Conservation (phyloP, 2,329 filamentous ascomycete genomes). For the Beauveria sp. region DNA sequence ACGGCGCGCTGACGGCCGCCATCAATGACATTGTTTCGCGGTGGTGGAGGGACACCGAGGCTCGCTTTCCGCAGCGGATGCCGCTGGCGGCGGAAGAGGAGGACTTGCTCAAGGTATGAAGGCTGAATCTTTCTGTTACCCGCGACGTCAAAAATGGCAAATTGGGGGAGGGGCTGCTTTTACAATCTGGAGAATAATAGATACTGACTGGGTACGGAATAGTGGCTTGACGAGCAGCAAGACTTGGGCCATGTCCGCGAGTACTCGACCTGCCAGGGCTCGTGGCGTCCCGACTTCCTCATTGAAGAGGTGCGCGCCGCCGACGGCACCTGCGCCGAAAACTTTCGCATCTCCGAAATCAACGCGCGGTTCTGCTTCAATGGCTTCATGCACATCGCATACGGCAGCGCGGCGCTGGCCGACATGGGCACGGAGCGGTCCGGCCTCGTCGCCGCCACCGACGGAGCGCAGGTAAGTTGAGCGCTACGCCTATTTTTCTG, state of each 20-base stretch:
- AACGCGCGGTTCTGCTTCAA: constrained; percentile 36
- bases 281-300: constrained; percentile 34
- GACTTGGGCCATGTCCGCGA: constrained; percentile 16
- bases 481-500: not conserved
- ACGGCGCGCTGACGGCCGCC: constrained; percentile 24
- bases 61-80: constrained; percentile 26
- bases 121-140: no score
- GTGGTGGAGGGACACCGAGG: constrained; percentile 30
- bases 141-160: not conserved
- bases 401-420: constrained; percentile 24
- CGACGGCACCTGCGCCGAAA: constrained; percentile 15
- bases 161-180: no score
- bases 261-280: constrained; percentile 21
- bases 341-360: constrained; percentile 31
- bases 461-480: constrained; percentile 17
- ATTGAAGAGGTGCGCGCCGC: constrained; percentile 20
- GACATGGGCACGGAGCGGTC: constrained; percentile 9
- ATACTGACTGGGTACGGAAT: not conserved
- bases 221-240: not conserved
- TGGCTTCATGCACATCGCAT: constrained; percentile 24
- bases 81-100: constrained; percentile 25
- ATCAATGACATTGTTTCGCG: constrained; percentile 29
- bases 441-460: constrained; percentile 19
- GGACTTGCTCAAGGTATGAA: constrained; percentile 20
- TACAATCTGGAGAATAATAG: rapidly evolving